These are phyloP conservation scores for Metschnikowia dekortorum DNA, from an alignment of 805 yeast genomes.

Conservation along the genomic window DNA sequence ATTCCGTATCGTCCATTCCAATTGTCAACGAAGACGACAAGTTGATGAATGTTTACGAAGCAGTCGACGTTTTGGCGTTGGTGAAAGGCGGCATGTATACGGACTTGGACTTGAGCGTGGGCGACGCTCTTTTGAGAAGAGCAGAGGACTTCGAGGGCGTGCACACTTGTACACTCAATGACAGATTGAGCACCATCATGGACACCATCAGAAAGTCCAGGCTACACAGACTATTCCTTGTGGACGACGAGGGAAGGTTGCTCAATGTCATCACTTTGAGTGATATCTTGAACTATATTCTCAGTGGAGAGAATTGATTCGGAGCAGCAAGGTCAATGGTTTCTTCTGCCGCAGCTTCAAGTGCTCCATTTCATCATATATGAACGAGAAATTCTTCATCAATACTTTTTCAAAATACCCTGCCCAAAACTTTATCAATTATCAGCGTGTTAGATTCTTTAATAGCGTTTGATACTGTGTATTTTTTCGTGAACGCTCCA, in stretches of 20 bases:
- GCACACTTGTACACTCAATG: conserved; percentile 86
- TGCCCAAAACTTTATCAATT: no score
- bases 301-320: conserved; percentile 51
- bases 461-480: no score
- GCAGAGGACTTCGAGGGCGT: conserved; percentile 98
- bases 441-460: no score
- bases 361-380: neutral
- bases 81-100: conserved; percentile 93
- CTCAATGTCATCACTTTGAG: conserved; percentile 85
- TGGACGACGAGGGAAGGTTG: conserved; percentile 74
- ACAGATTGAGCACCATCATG: conserved; percentile 81
- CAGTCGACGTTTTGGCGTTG: conserved; percentile 87
- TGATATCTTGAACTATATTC: conserved; percentile 80
- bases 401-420: no score
- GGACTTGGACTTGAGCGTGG: conserved; percentile 85
- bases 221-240: conserved; percentile 87
- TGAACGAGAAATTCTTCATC: no score
- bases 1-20: conserved; percentile 89
- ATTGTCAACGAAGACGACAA: conserved; percentile 71
- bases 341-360: neutral
- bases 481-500: no score
- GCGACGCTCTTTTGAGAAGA: conserved; percentile 90
- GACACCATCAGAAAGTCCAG: conserved; percentile 90
- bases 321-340: neutral
- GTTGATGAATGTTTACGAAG: conserved; percentile 88